Evolutionary conservation across 2,329 filamentous ascomycete genomes (phyloP).

Genomic region (Pestalotiopsis sp.): DNA sequence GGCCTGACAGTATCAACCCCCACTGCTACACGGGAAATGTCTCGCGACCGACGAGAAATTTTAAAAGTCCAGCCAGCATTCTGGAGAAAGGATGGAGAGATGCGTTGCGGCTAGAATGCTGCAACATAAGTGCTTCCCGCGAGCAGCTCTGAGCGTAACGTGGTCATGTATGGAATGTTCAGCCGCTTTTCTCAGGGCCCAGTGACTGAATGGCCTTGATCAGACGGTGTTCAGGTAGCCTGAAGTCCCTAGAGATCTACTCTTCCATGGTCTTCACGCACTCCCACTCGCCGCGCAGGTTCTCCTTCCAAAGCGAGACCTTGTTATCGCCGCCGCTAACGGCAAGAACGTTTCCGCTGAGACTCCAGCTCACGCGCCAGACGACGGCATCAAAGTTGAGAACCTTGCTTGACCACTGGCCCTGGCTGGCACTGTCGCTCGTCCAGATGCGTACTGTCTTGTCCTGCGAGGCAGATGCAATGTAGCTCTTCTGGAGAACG

Average conservation of each 20-base stretch:
- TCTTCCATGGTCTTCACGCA: slow-evolving; percentile 96
- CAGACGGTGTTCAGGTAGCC: neutral
- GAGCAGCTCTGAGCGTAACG: too few species aligned
- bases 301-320: slow-evolving; percentile 98
- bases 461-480: slow-evolving; percentile 93
- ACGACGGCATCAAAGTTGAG: slow-evolving; percentile 86
- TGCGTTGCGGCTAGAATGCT: too few species aligned
- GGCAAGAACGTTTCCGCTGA: slow-evolving; percentile 94
- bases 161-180: too few species aligned
- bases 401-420: slow-evolving; percentile 82
- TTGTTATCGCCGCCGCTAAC: slow-evolving; percentile 95
- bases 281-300: slow-evolving; percentile 94
- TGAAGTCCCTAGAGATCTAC: slow-evolving; percentile 41
- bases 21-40: neutral
- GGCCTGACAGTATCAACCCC: neutral
- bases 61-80: too few species aligned
- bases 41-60: too few species aligned
- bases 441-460: slow-evolving; percentile 99
- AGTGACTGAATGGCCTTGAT: too few species aligned
- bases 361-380: slow-evolving; percentile 97
- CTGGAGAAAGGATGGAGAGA: too few species aligned
- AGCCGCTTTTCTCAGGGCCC: too few species aligned
- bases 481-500: slow-evolving; percentile 93
- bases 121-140: too few species aligned
- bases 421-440: slow-evolving; percentile 64